Evolutionary conservation across 2,329 filamentous ascomycete genomes (phyloP).

Genomic region (Rhynchosporium agropyri): DNA sequence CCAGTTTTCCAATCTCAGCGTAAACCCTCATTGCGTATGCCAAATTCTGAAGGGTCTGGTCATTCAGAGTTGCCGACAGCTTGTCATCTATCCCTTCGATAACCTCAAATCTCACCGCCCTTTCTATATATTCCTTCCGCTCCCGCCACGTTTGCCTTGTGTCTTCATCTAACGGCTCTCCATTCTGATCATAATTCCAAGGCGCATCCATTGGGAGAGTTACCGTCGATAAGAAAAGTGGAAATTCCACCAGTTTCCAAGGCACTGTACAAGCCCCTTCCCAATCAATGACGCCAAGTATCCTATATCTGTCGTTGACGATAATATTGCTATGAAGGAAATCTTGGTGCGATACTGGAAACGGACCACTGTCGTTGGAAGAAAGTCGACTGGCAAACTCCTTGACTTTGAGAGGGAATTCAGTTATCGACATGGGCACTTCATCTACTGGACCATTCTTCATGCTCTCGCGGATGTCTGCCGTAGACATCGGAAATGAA

Average conservation of each 20-base stretch:
- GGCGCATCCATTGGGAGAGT: slow-evolving; percentile 1
- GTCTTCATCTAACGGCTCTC: slow-evolving; percentile 2
- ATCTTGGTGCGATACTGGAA: slow-evolving; percentile 1
- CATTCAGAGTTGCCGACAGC: background rate
- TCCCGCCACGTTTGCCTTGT: slow-evolving; percentile 5
- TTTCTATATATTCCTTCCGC: slow-evolving; percentile 2
- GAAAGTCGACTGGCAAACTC: background rate
- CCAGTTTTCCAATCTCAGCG: background rate
- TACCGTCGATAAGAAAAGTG: slow-evolving; percentile 4
- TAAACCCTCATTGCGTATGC: slow-evolving; percentile 7
- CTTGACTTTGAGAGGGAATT: slow-evolving; percentile 7
- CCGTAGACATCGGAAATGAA: background rate
- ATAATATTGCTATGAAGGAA: slow-evolving; percentile 3
- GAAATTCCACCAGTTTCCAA: slow-evolving; percentile 2
- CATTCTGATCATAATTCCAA: slow-evolving; percentile 8
- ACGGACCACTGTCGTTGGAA: background rate
- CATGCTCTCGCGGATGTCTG: background rate
- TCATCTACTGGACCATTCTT: background rate
- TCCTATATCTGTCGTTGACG: background rate
- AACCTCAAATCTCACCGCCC: background rate
- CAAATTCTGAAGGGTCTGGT: slow-evolving; percentile 1
- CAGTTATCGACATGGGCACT: background rate
- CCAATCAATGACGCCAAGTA: slow-evolving; percentile 3
- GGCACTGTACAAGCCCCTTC: slow-evolving; percentile 6
- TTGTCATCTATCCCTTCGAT: slow-evolving; percentile 2